These are phyloP conservation scores for Allomyces macrogynus DNA, from an alignment of 192 early-diverging fungal genomes.

Conservation along the genomic window DNA sequence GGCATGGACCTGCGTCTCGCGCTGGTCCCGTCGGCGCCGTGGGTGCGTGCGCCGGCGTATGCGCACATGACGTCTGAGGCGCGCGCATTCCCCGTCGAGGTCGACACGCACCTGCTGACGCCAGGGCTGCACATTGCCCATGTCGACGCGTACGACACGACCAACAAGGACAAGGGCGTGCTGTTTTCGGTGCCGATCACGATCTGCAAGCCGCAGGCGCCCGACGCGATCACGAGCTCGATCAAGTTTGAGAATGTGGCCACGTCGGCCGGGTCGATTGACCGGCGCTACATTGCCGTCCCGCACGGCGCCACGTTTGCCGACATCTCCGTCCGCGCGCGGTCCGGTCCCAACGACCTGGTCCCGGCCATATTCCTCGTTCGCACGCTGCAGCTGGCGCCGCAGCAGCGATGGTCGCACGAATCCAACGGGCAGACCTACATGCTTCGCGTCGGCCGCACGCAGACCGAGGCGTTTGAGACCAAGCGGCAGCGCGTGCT, in stretches of 20 bases:
- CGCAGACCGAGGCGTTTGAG: conserved; percentile 3
- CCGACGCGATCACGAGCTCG: conserved; percentile 18
- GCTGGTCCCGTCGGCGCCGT: conserved; percentile 43
- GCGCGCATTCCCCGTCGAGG: conserved; percentile 40
- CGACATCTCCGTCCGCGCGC: conserved; percentile 12
- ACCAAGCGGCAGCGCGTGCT: conserved; percentile 34
- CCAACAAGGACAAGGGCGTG: conserved; percentile 44
- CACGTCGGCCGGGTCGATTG: conserved; percentile 56
- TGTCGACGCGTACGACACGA: conserved; percentile 61
- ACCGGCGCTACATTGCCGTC: conserved; percentile 60
- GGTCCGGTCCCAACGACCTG: conserved; percentile 9
- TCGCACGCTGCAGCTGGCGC: conserved; percentile 52
- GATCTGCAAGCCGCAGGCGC: conserved; percentile 51
- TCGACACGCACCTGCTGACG: conserved; percentile 55
- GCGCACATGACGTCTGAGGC: conserved; percentile 45
- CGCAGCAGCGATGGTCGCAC: conserved; percentile 32
- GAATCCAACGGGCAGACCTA: conserved; percentile 34
- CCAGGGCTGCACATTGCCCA: conserved; percentile 59
- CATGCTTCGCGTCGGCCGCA: conserved; percentile 20
- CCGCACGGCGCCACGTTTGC: conserved; percentile 67
- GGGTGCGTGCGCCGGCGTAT: conserved; percentile 58
- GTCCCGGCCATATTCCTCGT: conserved; percentile 44
- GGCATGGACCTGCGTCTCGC: conserved; percentile 59
- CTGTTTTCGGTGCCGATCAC: conserved; percentile 76
- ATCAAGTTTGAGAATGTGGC: conserved; percentile 30